Evolutionary conservation across 164 flowering plant genomes (phyloP).

Genomic region (Berberis thunbergii): DNA sequence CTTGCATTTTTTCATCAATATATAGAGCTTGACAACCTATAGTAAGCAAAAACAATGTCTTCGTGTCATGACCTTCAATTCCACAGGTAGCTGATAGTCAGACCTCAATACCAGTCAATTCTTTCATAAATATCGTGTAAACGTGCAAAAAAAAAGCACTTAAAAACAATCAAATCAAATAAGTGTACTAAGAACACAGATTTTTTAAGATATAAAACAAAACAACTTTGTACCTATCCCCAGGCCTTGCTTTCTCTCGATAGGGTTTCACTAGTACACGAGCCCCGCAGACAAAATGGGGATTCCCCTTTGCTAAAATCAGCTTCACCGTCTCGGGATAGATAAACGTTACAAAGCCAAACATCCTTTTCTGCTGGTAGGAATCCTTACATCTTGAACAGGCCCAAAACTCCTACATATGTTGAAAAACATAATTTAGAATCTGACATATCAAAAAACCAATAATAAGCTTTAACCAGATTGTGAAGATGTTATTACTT

Average conservation of each 20-base stretch:
- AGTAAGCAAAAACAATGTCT: too few species aligned
- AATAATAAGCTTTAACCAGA: background rate
- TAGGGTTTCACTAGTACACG: slow-evolving; percentile 98
- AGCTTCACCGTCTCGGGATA: slow-evolving; percentile 63
- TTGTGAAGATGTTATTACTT: slow-evolving; percentile 27
- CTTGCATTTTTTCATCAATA: too few species aligned
- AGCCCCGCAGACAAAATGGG: slow-evolving; percentile 83
- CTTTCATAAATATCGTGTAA: too few species aligned
- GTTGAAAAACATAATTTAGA: background rate
- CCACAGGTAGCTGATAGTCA: too few species aligned
- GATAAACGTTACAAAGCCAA: slow-evolving; percentile 86
- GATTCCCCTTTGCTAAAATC: slow-evolving; percentile 64
- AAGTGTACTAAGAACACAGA: background rate
- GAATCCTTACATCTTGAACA: slow-evolving; percentile 97
- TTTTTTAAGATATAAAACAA: background rate
- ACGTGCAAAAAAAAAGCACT: too few species aligned
- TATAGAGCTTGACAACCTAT: too few species aligned
- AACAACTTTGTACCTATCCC: slow-evolving; percentile 39
- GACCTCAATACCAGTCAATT: too few species aligned
- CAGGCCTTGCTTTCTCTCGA: slow-evolving; percentile 62
- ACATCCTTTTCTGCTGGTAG: slow-evolving; percentile 88
- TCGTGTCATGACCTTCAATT: too few species aligned
- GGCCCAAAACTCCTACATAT: slow-evolving; percentile 58
- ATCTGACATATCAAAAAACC: background rate
- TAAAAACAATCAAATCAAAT: too few species aligned